Percentiles rank a stretch among this genome's conserved stretches.
Evolutionary conservation across 139 green algal genomes (phyloP).

Genomic region (Chlamydomonas incerta): DNA sequence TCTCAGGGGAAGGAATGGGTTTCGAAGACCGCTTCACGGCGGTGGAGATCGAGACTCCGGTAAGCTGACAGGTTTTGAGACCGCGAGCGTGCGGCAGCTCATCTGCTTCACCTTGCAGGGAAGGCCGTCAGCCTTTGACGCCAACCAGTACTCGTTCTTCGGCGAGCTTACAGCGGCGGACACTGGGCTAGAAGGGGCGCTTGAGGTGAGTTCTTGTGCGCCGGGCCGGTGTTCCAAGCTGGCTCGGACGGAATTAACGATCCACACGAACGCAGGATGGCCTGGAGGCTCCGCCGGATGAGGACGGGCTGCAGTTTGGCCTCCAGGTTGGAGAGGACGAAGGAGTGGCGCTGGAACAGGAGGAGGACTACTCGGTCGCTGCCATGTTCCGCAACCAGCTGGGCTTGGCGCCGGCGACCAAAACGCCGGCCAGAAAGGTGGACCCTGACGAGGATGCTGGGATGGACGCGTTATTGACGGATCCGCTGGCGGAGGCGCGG

Average conservation of each 20-base stretch:
- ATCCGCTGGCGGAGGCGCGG: slow-evolving; percentile 10
- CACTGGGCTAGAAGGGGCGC: slow-evolving; percentile 49
- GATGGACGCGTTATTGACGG: slow-evolving; percentile 7
- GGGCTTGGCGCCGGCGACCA: background rate
- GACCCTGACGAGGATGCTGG: slow-evolving; percentile 21
- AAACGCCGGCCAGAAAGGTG: background rate
- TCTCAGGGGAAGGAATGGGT: too few relatives aligned
- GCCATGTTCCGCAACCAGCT: slow-evolving; percentile 66
- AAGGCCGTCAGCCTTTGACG: slow-evolving; percentile 48
- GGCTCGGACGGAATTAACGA: too few relatives aligned
- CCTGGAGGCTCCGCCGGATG: slow-evolving; percentile 77
- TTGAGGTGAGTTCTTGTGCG: slow-evolving; percentile 43
- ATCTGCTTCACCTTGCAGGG: background rate
- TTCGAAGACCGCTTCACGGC: slow-evolving; percentile 24
- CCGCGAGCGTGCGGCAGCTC: too few relatives aligned
- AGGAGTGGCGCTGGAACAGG: slow-evolving; percentile 28
- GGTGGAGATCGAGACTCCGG: slow-evolving; percentile 33
- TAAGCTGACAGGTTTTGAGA: background rate
- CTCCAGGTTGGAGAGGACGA: slow-evolving; percentile 50
- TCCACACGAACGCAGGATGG: slow-evolving; percentile 67
- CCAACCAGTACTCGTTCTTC: slow-evolving; percentile 79
- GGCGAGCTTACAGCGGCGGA: slow-evolving; percentile 60
- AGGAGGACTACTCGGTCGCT: slow-evolving; percentile 68
- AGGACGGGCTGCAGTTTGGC: slow-evolving; percentile 59
- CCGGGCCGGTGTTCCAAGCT: too few relatives aligned